Percentiles rank a stretch among this genome's conserved stretches.
These are phyloP conservation scores for Avicennia marina DNA, from an alignment of 257 asterid species.

Conservation along the genomic window DNA sequence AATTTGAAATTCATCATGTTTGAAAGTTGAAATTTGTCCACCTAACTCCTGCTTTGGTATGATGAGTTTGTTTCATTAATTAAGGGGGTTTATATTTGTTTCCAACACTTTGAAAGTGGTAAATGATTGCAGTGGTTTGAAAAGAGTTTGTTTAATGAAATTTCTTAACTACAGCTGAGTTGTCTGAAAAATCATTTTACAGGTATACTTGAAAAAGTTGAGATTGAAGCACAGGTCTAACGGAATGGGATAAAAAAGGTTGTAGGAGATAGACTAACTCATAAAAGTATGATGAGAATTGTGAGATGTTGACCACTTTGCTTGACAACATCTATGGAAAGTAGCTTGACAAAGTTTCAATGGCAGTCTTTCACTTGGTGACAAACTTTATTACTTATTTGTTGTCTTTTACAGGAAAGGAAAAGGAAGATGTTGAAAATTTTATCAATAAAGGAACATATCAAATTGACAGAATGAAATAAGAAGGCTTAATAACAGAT, in stretches of 20 bases:
- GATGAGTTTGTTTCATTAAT: neutral
- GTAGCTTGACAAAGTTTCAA: constrained; percentile 57
- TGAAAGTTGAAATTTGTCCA: constrained; percentile 5
- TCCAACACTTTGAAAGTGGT: too few species aligned
- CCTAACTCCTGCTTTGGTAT: neutral
- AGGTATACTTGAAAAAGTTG: constrained; percentile 59
- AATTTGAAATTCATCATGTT: neutral
- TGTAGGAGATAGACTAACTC: constrained; percentile 54
- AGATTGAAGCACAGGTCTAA: constrained; percentile 62
- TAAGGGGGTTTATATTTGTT: neutral
- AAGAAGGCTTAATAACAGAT: constrained; percentile 72
- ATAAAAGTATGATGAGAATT: constrained; percentile 56
- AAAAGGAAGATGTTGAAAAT: constrained; percentile 54
- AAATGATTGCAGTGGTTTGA: too few species aligned
- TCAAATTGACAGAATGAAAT: constrained; percentile 53
- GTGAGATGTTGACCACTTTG: constrained; percentile 62
- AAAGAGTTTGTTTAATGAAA: too few species aligned
- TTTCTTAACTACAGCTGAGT: neutral
- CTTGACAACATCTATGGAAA: constrained; percentile 51
- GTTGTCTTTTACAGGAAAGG: constrained; percentile 46
- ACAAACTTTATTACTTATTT: constrained; percentile 6
- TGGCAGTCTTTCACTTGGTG: constrained; percentile 11
- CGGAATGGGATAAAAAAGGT: constrained; percentile 67
- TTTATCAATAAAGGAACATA: constrained; percentile 62
- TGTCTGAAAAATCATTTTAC: constrained; percentile 11